Base-by-base conservation (phyloP, 2,329 filamentous ascomycete species). In the Didymella glomerata region DNA sequence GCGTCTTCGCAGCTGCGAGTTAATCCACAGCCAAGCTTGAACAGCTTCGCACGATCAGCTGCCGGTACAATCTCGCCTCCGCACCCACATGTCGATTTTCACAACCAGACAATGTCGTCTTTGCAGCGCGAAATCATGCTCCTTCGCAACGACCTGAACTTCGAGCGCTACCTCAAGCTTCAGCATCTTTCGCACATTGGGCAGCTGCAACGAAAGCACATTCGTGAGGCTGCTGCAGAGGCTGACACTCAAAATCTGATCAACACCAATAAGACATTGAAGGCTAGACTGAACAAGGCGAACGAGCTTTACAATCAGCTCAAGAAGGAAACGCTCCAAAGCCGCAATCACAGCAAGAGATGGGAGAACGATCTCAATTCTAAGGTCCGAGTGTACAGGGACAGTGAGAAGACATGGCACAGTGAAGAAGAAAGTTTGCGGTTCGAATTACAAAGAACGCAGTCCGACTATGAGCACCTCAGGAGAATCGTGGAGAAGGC, bases 131-230 rank as follows among this genome's bases (percentile, higher is more conserved):
- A 93, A 67, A 85, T 92, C n/a, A 84, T 92, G 52, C 79, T 93
- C 2, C 77, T 95, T 11, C 87, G 89, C 44, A 95, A 93, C 62
- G 91, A 95, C 67, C 81, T 95, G 42, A 91, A 90, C 64, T 95
- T 94, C 69, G 92, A 95, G 74, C 84, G 90, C 25, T 94, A 92
- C 75, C 84, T 94, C 68, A 94, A 93, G 72, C 87, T 92, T 64
- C 91, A 95, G 69, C 91, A 94, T 73, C 86, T 93, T 65, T 86
- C 88, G 2, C 90, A 94, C 59, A 93, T 95, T 71, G 90, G 90
- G 1, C 90, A 92, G 69, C 78, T 95, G 41, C 88, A 91, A 66
- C 84, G 90, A 14, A 88, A 88, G 62, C 88, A 92, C 58, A 86
- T 94, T 63, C 86, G 86, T 64, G 90, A 93, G 73, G 90, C 90